Conservation (phyloP, 1,139 yeast species). For the Insectozyma bohioensis region DNA sequence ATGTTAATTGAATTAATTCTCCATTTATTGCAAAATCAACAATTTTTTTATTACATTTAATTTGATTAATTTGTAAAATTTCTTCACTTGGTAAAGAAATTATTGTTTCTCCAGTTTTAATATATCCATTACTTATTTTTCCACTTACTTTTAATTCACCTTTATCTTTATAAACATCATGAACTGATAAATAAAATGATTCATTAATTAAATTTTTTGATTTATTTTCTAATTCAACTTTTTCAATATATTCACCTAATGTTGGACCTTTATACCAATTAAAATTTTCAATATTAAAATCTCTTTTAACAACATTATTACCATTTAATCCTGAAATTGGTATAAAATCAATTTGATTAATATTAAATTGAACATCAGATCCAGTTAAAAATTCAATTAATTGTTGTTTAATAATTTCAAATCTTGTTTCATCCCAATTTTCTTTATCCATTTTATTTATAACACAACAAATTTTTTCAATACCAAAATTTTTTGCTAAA, state of each 20-base stretch:
- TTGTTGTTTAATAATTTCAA: slow-evolving; percentile 57
- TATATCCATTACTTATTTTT: slow-evolving; percentile 69
- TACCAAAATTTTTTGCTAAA: slow-evolving; percentile 79
- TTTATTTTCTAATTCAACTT: slow-evolving; percentile 22
- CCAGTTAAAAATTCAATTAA: slow-evolving; percentile 55
- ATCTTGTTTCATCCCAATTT: slow-evolving; percentile 69
- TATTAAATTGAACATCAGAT: slow-evolving; percentile 58
- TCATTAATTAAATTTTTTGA: slow-evolving; percentile 26
- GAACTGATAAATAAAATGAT: slow-evolving; percentile 50
- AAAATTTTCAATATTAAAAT: slow-evolving; percentile 28
- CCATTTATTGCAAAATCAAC: slow-evolving; percentile 61
- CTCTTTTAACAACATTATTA: slow-evolving; percentile 63
- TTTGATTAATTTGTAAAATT: slow-evolving; percentile 31
- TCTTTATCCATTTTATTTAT: slow-evolving; percentile 85
- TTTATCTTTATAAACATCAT: slow-evolving; percentile 37
- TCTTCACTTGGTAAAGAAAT: slow-evolving; percentile 55
- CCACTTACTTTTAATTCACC: slow-evolving; percentile 60
- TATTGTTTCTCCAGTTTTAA: slow-evolving; percentile 76
- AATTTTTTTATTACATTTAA: slow-evolving; percentile 25
- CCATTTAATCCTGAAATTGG: slow-evolving; percentile 91
- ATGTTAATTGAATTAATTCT: slow-evolving; percentile 61
- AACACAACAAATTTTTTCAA: slow-evolving; percentile 72
- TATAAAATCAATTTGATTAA: slow-evolving; percentile 56
- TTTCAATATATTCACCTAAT: slow-evolving; percentile 56
- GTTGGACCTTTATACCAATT: slow-evolving; percentile 71